Evolutionary conservation across 495 filamentous ascomycete species (phyloP), one percentile per base, ranked within the genome.

Genomic region (Penicillium simplicissimum): DNA sequence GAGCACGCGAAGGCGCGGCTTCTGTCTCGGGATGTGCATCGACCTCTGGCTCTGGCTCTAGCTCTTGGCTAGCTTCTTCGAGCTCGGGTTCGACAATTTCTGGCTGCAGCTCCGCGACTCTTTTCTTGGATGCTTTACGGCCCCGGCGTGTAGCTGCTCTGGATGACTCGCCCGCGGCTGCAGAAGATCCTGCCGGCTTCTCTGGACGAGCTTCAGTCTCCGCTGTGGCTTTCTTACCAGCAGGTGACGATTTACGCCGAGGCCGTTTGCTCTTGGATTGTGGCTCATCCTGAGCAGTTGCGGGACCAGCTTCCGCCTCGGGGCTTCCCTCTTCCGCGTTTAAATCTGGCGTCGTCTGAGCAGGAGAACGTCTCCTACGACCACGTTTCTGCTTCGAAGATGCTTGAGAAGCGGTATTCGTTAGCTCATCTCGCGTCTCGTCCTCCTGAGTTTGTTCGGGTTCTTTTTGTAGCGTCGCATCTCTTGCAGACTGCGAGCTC

Each of bases 351-450:
- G 31, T 8, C 37, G 35, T 55, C 13, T 42, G 53, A 15, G 47
- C n/a, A 36, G 54, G 42, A 8, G 60, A 60, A n/a, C 60, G 57
- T 53, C 60, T 59, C 7, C 64, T 57, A 17, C 64, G 64, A 25
- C 52, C 13, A 19, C 52, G 56, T 45, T 66, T 66, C 15, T 52
- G 7, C 42, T 57, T 57, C 10, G 60, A 35, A 4, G 34, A 8
- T 42, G 47, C 15, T 45, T 59, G 38, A 43, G 48, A 17, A 9
- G 36, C 28, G 15, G 28, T 19, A 31, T 36, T 15, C 14, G 7
- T 25, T 4, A 34, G 33, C 21, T 58, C 54, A 23, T 51, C 23
- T 40, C 28, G 35, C 25, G 52, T 43, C 25, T 7, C 17, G 10
- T 7, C 6, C 23, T 28, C 37, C 3, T 23, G 21, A 4, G 14